Percentiles rank a stretch among this genome's conserved stretches.
phyloP scores from a whole-genome alignment of 768 basidiomycete species.

The Jaapia argillacea region DNA sequence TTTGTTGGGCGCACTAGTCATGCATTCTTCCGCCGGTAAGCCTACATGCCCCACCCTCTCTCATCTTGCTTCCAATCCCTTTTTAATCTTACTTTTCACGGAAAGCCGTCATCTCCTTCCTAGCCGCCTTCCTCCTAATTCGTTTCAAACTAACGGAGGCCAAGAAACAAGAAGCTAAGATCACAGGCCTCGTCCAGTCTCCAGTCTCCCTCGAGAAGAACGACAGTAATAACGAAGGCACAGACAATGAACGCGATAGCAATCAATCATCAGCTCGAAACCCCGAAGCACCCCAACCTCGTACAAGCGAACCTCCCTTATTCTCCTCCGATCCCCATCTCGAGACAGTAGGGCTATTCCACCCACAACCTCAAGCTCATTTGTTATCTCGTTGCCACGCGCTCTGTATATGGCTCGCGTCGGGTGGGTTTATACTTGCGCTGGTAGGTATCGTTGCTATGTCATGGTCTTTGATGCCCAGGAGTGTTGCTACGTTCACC shows the following conservation, averaged over 20 bases:
- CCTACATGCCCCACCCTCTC: too few relatives aligned
- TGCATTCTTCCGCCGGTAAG: slow-evolving; percentile 42
- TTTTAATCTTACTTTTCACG: too few relatives aligned
- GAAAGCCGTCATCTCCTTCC: slow-evolving; percentile 38
- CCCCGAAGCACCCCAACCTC: not conserved
- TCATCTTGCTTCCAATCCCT: too few relatives aligned
- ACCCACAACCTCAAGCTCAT: slow-evolving; percentile 28
- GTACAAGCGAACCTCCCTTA: slow-evolving; percentile 15
- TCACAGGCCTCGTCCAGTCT: slow-evolving; percentile 14
- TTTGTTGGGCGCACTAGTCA: slow-evolving; percentile 40
- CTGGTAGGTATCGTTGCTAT: slow-evolving; percentile 40
- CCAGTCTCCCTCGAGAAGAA: slow-evolving; percentile 9
- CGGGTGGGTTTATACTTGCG: slow-evolving; percentile 39
- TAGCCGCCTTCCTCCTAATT: slow-evolving; percentile 46
- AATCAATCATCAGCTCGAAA: too few relatives aligned
- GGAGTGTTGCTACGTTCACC: slow-evolving; percentile 33
- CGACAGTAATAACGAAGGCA: not conserved
- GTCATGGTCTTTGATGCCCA: slow-evolving; percentile 38
- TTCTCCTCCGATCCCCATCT: slow-evolving; percentile 39
- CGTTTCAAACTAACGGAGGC: slow-evolving; percentile 47
- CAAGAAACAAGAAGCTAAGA: slow-evolving; percentile 33
- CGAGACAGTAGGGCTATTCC: slow-evolving; percentile 40
- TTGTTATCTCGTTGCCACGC: slow-evolving; percentile 39
- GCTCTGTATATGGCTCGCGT: slow-evolving; percentile 36
- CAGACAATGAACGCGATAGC: too few relatives aligned